Base-by-base conservation (phyloP, 345 rosid species). In the Schrenkiella parvula region DNA sequence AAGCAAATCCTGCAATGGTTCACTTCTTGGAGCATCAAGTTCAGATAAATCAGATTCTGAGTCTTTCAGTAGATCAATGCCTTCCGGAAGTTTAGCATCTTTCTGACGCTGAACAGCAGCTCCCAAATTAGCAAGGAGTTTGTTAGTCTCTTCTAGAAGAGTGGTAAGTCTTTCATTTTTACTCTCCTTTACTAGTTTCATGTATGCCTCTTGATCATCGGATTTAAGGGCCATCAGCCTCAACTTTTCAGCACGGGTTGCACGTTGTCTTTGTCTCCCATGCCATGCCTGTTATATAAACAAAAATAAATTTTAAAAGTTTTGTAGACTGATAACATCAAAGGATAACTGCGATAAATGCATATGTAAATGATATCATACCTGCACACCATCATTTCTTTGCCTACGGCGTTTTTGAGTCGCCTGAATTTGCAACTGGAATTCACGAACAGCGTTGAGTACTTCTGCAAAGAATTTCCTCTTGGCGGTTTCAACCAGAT, bases 71-170 rank as follows among this genome's bases (percentile, higher is more conserved):
- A 68, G 74, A 75, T 95, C 97, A 73, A 81, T 81, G 55, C 86
- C 96, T 54, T 91, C 97, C 29, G 86, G 70, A 67, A 58, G 72
- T 77, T 86, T 87, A 25, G 87, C 80, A 88, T 83, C 97, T 87
- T 95, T 95, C 80, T 95, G 92, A 63, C 99, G 93, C 73, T 95
- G 97, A 73, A 92, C 99, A 62, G 98, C 97, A 66, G 99, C 99
- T 79, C 99, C 99, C 81, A 95, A 82, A 73, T 90, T 95, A 75
- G 81, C 80, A 74, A 95, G 97, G 42, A 95, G 97, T 71, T 90
- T 92, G 82, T 95, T 92, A 66, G 99, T 92, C 85, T 95, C 99
- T 65, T 84, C 84, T 63, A 95, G 92, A 80, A 95, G 97, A 32
- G 79, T 88, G 55, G 98, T 95, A 43, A 95, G 79, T 50, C 99